Conservation (phyloP, 495 filamentous ascomycete genomes). For the Massariosphaeria phaeospora region DNA sequence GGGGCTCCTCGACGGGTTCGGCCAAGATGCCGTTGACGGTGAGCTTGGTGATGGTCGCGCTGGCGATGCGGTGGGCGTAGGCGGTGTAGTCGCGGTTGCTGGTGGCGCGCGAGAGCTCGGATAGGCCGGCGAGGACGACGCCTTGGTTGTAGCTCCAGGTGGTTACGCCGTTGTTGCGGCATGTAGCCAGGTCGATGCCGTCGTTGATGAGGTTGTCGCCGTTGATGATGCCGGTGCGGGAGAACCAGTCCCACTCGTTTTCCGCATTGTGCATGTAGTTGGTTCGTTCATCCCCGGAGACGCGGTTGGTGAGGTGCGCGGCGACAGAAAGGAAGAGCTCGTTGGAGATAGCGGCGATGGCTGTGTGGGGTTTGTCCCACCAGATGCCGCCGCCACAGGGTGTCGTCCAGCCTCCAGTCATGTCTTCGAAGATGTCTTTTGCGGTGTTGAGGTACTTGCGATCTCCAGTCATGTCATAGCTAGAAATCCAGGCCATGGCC, state of each 20-base stretch:
- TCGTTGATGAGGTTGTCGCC: conserved; percentile 64
- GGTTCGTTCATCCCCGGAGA: conserved; percentile 39
- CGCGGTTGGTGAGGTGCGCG: conserved; percentile 59
- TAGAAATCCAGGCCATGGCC: conserved; percentile 37
- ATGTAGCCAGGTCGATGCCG: conserved; percentile 53
- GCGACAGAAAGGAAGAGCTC: conserved; percentile 32
- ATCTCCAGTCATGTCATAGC: conserved; percentile 36
- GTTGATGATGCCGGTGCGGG: conserved; percentile 60
- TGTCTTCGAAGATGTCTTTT: conserved; percentile 56
- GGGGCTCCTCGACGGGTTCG: conserved; percentile 43
- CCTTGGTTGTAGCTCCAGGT: conserved; percentile 81
- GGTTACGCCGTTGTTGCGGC: conserved; percentile 57
- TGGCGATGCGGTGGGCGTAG: conserved; percentile 60
- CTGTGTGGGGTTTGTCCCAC: conserved; percentile 23
- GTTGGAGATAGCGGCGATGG: conserved; percentile 39
- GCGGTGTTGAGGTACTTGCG: conserved; percentile 42
- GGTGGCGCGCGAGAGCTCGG: conserved; percentile 58
- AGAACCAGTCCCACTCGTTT: conserved; percentile 66
- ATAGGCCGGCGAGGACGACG: conserved; percentile 66
- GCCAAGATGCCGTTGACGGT: conserved; percentile 59
- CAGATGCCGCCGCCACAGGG: conserved; percentile 28
- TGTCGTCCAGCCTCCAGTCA: conserved; percentile 40
- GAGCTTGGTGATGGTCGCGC: conserved; percentile 55
- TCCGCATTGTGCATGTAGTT: conserved; percentile 56
- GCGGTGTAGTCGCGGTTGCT: conserved; percentile 39